phyloP scores from a whole-genome alignment of 495 filamentous ascomycete genomes.

The Penicillium paradoxum region DNA sequence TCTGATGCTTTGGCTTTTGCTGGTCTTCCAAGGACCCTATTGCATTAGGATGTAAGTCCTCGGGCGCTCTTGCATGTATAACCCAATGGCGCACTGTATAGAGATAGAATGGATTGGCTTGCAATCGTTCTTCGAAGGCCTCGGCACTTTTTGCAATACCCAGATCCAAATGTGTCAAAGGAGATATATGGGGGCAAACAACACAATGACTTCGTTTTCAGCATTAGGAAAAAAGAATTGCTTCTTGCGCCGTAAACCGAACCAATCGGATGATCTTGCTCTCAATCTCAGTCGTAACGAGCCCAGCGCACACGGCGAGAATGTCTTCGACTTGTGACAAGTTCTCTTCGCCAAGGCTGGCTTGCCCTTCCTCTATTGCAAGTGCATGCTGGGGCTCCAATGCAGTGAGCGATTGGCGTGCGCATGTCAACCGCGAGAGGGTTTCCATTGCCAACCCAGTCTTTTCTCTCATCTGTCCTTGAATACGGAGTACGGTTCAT shows the following conservation, averaged over 20 bases:
- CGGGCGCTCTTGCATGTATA: neutral
- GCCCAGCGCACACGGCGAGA: conserved; percentile 46
- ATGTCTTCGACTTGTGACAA: conserved; percentile 35
- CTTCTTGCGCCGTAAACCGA: conserved; percentile 45
- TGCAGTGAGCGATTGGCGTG: conserved; percentile 32
- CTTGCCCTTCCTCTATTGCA: conserved; percentile 26
- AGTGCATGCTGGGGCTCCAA: conserved; percentile 46
- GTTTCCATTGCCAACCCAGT: conserved; percentile 31
- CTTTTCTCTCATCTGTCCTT: conserved; percentile 25
- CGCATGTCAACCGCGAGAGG: conserved; percentile 43
- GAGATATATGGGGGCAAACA: neutral
- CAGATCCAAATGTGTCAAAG: neutral
- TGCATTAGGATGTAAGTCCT: neutral
- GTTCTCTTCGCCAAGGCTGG: conserved; percentile 34
- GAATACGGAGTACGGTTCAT: conserved; percentile 46
- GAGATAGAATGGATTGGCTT: neutral
- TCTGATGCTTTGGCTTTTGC: neutral
- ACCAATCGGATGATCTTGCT: conserved; percentile 47
- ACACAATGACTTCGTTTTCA: neutral
- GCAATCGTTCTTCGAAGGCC: neutral
- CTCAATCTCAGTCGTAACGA: conserved; percentile 46
- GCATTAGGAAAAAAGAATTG: neutral
- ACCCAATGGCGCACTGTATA: neutral
- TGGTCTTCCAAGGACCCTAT: neutral
- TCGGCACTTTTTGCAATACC: neutral